These are phyloP conservation scores for Hypoxylon sp. DNA, from an alignment of 2,329 filamentous ascomycete species.

Conservation along the genomic window DNA sequence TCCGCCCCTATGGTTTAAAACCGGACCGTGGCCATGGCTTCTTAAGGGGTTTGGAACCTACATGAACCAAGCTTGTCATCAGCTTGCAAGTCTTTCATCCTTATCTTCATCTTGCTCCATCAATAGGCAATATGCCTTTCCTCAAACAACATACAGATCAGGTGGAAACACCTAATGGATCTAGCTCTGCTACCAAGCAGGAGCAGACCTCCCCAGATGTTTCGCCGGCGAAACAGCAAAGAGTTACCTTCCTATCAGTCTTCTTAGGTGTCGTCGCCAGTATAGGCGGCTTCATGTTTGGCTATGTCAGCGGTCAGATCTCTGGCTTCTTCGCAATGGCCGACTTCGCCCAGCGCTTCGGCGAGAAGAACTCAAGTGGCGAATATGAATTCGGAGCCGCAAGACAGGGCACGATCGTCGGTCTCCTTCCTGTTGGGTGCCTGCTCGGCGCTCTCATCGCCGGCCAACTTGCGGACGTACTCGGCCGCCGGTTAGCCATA, in stretches of 20 bases:
- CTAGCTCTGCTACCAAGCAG: constrained; percentile 30
- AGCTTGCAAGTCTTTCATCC: constrained; percentile 17
- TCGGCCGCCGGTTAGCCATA: constrained; percentile 75
- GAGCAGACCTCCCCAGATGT: constrained; percentile 26
- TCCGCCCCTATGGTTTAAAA: constrained; percentile 28
- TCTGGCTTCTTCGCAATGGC: constrained; percentile 73
- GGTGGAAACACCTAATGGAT: constrained; percentile 46
- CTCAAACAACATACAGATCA: constrained; percentile 50
- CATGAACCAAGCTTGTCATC: constrained; percentile 26
- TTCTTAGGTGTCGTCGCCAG: constrained; percentile 67
- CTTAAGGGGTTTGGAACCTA: constrained; percentile 17
- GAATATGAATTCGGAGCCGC: constrained; percentile 68
- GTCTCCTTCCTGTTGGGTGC: constrained; percentile 72
- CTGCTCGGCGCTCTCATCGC: constrained; percentile 70
- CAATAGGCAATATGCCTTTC: constrained; percentile 49
- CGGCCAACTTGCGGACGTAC: constrained; percentile 72
- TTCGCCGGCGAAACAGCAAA: constrained; percentile 40
- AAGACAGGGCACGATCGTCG: constrained; percentile 74
- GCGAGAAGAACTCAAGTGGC: constrained; percentile 58
- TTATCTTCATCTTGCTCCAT: constrained; percentile 12
- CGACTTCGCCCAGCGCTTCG: constrained; percentile 70
- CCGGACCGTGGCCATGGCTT: constrained; percentile 27
- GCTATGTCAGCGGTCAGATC: constrained; percentile 71
- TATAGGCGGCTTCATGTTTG: constrained; percentile 71
- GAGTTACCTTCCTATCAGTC: constrained; percentile 58